phyloP scores from a whole-genome alignment of 768 basidiomycete species.

The Termitomyces sp. region DNA sequence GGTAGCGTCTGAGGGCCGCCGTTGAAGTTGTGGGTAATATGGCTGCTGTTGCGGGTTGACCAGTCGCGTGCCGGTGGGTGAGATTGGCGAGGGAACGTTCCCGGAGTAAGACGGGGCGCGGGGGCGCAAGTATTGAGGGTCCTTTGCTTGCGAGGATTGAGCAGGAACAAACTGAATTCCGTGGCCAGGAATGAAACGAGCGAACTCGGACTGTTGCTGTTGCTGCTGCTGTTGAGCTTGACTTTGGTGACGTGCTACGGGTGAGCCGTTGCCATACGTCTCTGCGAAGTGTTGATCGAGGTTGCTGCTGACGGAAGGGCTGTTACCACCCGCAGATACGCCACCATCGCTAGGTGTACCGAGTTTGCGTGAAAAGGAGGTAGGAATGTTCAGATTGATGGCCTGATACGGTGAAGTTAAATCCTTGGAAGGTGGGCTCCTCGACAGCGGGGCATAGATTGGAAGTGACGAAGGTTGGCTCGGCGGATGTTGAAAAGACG shows the following conservation, averaged over 20 bases:
- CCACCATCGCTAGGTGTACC: constrained; percentile 65
- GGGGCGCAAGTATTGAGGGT: constrained; percentile 34
- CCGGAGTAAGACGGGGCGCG: constrained; percentile 40
- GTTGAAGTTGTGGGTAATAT: constrained; percentile 40
- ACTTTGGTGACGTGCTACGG: constrained; percentile 15
- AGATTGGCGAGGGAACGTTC: constrained; percentile 51
- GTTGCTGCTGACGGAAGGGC: constrained; percentile 40
- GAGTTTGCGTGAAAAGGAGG: constrained; percentile 42
- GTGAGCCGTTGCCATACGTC: constrained; percentile 27
- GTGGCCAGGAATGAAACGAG: constrained; percentile 63
- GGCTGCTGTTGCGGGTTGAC: constrained; percentile 46
- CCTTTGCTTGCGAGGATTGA: constrained; percentile 17
- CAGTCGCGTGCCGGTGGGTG: constrained; percentile 38
- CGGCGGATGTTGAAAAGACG: constrained; percentile 48
- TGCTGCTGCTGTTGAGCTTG: constrained; percentile 17
- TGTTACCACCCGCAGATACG: constrained; percentile 43
- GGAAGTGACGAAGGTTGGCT: constrained; percentile 76
- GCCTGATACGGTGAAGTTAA: constrained; percentile 50
- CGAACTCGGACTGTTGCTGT: constrained; percentile 34
- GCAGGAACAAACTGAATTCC: constrained; percentile 16
- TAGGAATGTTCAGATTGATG: constrained; percentile 61
- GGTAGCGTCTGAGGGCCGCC: constrained; percentile 37
- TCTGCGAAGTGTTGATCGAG: constrained; percentile 46
- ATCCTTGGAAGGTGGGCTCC: constrained; percentile 57
- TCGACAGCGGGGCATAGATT: constrained; percentile 67